Evolutionary conservation across 805 yeast genomes (phyloP), one percentile per base, ranked within the genome.

Genomic region (Zygoascus ofunaensis): DNA sequence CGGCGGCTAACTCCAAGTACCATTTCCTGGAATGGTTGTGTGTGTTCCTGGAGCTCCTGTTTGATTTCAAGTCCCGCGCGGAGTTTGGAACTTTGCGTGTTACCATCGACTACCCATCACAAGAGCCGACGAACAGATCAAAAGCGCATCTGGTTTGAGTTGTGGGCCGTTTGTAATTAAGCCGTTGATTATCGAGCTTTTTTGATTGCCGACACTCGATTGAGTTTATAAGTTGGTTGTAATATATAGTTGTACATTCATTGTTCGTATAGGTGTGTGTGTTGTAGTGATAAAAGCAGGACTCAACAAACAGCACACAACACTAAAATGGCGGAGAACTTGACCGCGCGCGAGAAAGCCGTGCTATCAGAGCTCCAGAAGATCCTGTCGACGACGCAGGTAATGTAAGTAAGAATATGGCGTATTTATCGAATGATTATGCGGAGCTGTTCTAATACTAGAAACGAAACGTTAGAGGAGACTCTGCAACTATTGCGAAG

Each of bases 1-100:
- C 89, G 0, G 94, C 94, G 12, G 89, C 94, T 0, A 85, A 84
- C 56, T 82, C 94, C 0, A 71, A 78, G 37, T 85, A 84, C 57
- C 90, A 94, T 0, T 79, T 81, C 55, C 78, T 82, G 52, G 95
- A 85, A 62, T 86, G 95, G 95, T 62, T 78, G 0, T 66, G 85
- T 57, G 81, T 85, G 43, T 54, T 83, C 23, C 67, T 84, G 39
- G 95, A 86, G 55, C 66, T 86, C 15, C 75, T 72, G 2, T 86
- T 83, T 59, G 95, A 86, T 60, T 66, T 83, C 1, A 75, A 84
- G 18, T 21, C 45, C 3, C 18, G 19, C 3, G 21, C 24, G 7
- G 45, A 42, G 19, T 42, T 42, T 20, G 12, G 19, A 30, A 36
- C 21, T 5, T 5, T 42, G 14, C 41, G 41, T 5, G 30, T 26